A percentile compares a stretch with the other conserved stretches of the same genome.
phyloP scores from a whole-genome alignment of 805 yeast genomes.

The Blastobotrys attinorum region DNA sequence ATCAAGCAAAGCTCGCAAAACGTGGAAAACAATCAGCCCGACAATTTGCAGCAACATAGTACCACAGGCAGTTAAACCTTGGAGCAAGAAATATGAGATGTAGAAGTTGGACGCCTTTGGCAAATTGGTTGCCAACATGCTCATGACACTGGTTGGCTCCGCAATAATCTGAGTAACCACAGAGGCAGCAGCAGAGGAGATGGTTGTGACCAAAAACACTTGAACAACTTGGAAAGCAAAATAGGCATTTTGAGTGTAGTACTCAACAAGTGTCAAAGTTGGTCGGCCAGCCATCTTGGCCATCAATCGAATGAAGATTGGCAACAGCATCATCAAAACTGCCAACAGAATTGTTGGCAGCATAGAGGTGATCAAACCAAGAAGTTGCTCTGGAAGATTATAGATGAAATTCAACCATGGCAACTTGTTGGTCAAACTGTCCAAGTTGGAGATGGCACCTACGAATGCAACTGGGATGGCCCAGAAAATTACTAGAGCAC shows the following conservation, averaged over 20 bases:
- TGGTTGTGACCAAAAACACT: slow-evolving; percentile 76
- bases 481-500: slow-evolving; percentile 81
- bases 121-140: slow-evolving; percentile 61
- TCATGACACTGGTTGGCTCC: slow-evolving; percentile 66
- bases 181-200: slow-evolving; percentile 74
- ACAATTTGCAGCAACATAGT: slow-evolving; percentile 70
- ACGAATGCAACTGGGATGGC: slow-evolving; percentile 97
- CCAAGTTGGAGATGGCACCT: slow-evolving; percentile 85
- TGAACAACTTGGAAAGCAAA: slow-evolving; percentile 88
- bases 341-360: slow-evolving; percentile 79
- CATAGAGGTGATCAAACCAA: slow-evolving; percentile 83
- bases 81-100: slow-evolving; percentile 71
- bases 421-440: slow-evolving; percentile 59
- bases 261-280: slow-evolving; percentile 64
- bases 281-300: slow-evolving; percentile 70
- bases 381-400: slow-evolving; percentile 57
- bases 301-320: slow-evolving; percentile 69
- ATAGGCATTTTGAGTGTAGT: slow-evolving; percentile 80
- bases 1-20: slow-evolving; percentile 66
- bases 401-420: slow-evolving; percentile 70
- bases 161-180: slow-evolving; percentile 68
- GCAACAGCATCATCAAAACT: slow-evolving; percentile 76
- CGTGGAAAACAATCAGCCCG: slow-evolving; percentile 59
- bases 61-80: slow-evolving; percentile 74
- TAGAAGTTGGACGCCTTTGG: slow-evolving; percentile 91